Percentiles rank a stretch among this genome's conserved stretches.
Conservation (phyloP, 179 eudicot genomes). For the Spinacia oleracea region DNA sequence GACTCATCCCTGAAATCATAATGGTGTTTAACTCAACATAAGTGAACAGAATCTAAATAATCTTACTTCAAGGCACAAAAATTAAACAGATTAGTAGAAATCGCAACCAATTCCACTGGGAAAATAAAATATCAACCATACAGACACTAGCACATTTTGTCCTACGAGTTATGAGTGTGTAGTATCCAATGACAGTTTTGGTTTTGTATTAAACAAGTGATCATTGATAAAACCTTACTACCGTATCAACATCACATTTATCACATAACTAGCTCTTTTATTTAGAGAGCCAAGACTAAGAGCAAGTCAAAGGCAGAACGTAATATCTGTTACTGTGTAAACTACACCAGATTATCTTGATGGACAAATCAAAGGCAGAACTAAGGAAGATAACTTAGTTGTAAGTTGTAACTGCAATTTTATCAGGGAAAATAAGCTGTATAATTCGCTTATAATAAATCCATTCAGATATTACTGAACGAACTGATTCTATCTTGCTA, state of each 20-base stretch:
- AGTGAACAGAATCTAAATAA: neutral
- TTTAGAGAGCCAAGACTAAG: neutral
- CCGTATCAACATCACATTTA: neutral
- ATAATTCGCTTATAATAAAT: neutral
- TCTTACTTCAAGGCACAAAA: neutral
- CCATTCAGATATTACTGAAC: neutral
- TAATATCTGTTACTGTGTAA: neutral
- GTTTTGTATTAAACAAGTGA: neutral
- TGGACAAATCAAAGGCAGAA: neutral
- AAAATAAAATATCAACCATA: neutral
- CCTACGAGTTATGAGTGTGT: neutral
- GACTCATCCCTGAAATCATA: constrained; percentile 77
- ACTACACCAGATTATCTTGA: neutral
- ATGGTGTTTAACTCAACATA: constrained; percentile 1
- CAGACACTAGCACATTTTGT: neutral
- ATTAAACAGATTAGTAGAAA: neutral
- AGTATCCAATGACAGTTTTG: neutral
- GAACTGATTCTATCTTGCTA: neutral
- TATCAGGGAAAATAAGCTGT: neutral
- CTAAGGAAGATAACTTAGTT: neutral
- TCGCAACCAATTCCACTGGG: neutral
- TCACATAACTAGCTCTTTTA: neutral
- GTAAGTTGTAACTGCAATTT: neutral
- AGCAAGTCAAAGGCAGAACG: neutral
- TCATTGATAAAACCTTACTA: neutral